Evolutionary conservation across 257 asterid species (phyloP), one percentile per base, ranked within the genome.

Genomic region (Linaria vulgaris): DNA sequence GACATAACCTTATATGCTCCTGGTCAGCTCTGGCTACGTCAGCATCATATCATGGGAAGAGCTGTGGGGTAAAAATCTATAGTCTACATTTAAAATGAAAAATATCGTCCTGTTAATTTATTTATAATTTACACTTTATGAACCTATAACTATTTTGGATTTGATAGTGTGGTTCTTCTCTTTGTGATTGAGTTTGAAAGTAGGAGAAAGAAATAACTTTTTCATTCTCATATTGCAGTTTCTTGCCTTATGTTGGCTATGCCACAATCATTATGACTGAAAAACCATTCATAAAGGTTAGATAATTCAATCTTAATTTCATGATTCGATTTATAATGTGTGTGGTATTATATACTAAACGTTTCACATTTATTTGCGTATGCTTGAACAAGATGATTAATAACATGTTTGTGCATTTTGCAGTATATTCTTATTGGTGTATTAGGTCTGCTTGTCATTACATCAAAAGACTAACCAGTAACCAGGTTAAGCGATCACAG

Each of bases 181-280:
- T 61, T 45, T 72, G 27, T 16, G 20, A 46, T 46, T 31, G 23
- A 16, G 22, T 41, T 47, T 22, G 22, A 0, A 31, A 38, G 9
- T 1, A 12, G 20, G 5, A 9, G 39, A 19, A 27, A 27, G 7
- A 20, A 15, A 39, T 59, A 51, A 67, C 41, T 27, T 19, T 4
- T 66, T 70, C 6, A 4, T 22, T 12, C 41, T 34, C 41, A 34
- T 34, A 4, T 63, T 72, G 64, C 95, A 86, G 96, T 54, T 79
- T 78, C 76, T 66, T 86, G 56, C 95, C 90, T 43, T 80, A 83
- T 52, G 77, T 76, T 51, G 96, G 96, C n/a, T 88, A 80, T 78
- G 79, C 77, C 56, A 88, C 96, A 65, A 83, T 88, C 50, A 70
- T 88, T 39, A 78, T 88, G 87, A 83, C 86, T 21, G 96, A 86